Evolutionary conservation across 495 filamentous ascomycete genomes (phyloP).

Genomic region (Rhypophila decipiens): DNA sequence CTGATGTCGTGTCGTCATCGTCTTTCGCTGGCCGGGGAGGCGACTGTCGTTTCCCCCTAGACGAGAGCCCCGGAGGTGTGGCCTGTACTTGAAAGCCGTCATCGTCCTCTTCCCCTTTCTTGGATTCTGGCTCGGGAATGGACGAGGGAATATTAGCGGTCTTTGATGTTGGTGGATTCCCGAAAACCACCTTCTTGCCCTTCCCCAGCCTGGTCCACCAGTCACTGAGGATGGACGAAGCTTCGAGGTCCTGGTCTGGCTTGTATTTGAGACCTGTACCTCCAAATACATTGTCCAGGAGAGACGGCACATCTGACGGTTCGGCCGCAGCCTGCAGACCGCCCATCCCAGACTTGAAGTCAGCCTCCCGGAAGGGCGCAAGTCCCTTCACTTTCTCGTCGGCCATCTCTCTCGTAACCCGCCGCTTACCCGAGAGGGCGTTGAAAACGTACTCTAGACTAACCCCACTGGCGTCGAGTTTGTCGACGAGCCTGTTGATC

Average conservation of each 20-base stretch:
- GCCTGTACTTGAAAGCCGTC: conserved; percentile 48
- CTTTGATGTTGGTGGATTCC: conserved; percentile 15
- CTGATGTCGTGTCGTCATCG: conserved; percentile 29
- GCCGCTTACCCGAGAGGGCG: conserved; percentile 49
- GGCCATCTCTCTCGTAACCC: conserved; percentile 34
- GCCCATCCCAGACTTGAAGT: conserved; percentile 37
- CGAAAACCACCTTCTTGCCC: conserved; percentile 19
- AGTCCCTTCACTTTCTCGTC: conserved; percentile 52
- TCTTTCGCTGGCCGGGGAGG: conserved; percentile 1
- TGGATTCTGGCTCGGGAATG: not conserved
- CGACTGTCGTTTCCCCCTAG: conserved; percentile 9
- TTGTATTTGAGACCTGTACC: conserved; percentile 19
- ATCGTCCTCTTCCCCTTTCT: conserved; percentile 20
- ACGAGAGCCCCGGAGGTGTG: conserved; percentile 32
- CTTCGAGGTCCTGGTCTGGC: conserved; percentile 19
- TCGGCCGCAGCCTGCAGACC: conserved; percentile 16
- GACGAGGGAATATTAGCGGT: conserved; percentile 31
- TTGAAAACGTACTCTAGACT: conserved; percentile 69
- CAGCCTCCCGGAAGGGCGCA: conserved; percentile 41
- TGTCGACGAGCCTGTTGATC: conserved; percentile 69
- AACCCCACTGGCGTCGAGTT: conserved; percentile 61
- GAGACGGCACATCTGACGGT: conserved; percentile 26
- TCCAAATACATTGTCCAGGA: conserved; percentile 32
- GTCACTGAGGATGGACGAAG: conserved; percentile 28
- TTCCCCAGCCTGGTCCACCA: conserved; percentile 46